Evolutionary conservation across 2,329 filamentous ascomycete species (phyloP).

Genomic region (Aspergillus sp.): DNA sequence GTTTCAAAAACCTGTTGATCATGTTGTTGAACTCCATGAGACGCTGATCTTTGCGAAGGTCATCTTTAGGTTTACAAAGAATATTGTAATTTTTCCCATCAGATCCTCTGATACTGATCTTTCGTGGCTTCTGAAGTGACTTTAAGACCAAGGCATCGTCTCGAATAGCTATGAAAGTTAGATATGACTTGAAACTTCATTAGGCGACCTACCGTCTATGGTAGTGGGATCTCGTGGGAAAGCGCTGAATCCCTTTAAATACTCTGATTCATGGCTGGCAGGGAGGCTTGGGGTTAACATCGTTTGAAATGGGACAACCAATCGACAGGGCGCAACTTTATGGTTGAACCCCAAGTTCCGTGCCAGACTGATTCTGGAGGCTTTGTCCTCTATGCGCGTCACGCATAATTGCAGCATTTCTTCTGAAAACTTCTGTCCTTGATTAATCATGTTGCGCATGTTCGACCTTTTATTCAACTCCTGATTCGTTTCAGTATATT

Average conservation of each 20-base stretch:
- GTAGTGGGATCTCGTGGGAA: constrained; percentile 83
- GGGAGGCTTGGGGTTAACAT: constrained; percentile 79
- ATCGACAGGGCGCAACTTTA: constrained; percentile 69
- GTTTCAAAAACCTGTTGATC: constrained; percentile 91
- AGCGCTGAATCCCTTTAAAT: constrained; percentile 66
- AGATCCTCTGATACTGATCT: constrained; percentile 78
- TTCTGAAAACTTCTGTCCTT: constrained; percentile 75
- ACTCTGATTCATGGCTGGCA: constrained; percentile 59
- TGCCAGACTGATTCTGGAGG: constrained; percentile 65
- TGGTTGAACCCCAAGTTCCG: constrained; percentile 77
- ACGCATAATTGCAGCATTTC: constrained; percentile 76
- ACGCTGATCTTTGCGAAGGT: constrained; percentile 92
- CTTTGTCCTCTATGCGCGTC: constrained; percentile 65
- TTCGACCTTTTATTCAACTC: constrained; percentile 55
- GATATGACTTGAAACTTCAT: background rate
- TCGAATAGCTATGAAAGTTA: constrained; percentile 50
- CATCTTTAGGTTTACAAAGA: constrained; percentile 95
- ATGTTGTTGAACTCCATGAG: constrained; percentile 99
- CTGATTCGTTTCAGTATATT: constrained; percentile 22
- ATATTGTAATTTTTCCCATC: constrained; percentile 85
- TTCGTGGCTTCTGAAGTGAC: constrained; percentile 86
- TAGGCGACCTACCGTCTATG: constrained; percentile 49
- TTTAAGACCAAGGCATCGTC: constrained; percentile 87
- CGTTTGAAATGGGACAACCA: constrained; percentile 84
- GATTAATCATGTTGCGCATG: constrained; percentile 63